Base-by-base conservation (phyloP, 345 rosid genomes). In the Reutealis trisperma region DNA sequence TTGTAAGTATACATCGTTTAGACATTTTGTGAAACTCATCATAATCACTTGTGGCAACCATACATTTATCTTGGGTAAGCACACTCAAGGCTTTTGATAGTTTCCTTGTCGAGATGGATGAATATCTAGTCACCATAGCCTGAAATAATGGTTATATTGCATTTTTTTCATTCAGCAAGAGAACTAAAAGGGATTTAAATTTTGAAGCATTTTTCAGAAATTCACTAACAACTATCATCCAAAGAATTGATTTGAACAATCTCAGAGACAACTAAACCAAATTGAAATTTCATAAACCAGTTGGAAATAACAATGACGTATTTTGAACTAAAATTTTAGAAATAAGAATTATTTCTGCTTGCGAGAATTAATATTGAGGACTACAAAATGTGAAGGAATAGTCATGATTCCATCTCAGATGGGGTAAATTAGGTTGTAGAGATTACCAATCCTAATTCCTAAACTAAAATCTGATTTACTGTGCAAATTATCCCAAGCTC, bases 21-120 rank as follows among this genome's bases (percentile, higher is more conserved):
- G 74, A 87, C 71, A 74, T 52, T 80, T 89, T 92, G 82, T 93
- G 98, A 63, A 93, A 96, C 60, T 92, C 94, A 74, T 78, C 74
- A 67, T 93, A 93, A 80, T 92, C 98, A 80, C 99, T 96, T 0
- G 80, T 91, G 32, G 99, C 97, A 73, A 93, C 99, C 96, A 92
- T 92, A 73, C 85, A 72, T 79, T 90, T 93, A 79, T 93, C 77
- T 63, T 82, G 72, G 41, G 94, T 91, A 44, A 96, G 97, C 44
- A 93, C 82, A 66, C 77, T 75, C 68, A 92, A 83, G 41, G 96
- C 96, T 32, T 85, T 89, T 22, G 98, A 86, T 69, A 94, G 83
- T 81, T 94, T 90, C 62, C 95, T 87, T 7, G 94, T 83, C 55
- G 97, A 93, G 55, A 94, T 93, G 47, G 98, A 91, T 52, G 93